These are phyloP conservation scores for Monascus ruber DNA, from an alignment of 2,329 filamentous ascomycete genomes.

Conservation along the genomic window DNA sequence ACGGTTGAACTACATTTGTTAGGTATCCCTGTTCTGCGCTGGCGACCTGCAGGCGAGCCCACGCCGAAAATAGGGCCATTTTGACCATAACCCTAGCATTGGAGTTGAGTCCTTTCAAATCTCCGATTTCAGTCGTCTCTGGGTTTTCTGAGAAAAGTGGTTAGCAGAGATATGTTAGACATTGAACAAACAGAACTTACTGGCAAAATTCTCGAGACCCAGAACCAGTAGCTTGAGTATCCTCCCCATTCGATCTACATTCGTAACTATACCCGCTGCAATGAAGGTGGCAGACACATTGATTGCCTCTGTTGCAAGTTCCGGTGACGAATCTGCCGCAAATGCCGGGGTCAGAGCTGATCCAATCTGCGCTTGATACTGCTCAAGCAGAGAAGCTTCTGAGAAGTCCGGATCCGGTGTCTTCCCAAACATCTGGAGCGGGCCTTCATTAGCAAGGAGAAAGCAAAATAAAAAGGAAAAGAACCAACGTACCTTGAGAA, in stretches of 20 bases:
- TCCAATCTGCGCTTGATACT: conserved; percentile 97
- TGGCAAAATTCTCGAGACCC: conserved; percentile 83
- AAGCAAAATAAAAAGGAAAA: conserved; percentile 1
- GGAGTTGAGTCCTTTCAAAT: conserved; percentile 81
- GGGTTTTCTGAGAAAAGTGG: conserved; percentile 41
- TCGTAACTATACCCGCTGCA: conserved; percentile 90
- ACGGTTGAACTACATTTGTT: conserved; percentile 74
- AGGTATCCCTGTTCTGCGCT: conserved; percentile 87
- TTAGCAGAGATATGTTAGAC: background rate
- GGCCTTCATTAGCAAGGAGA: background rate
- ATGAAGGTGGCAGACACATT: conserved; percentile 98
- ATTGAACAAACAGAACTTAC: conserved; percentile 23
- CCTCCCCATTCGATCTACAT: conserved; percentile 95
- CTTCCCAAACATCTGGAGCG: conserved; percentile 68
- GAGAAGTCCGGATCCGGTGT: conserved; percentile 93
- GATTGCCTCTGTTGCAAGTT: conserved; percentile 88
- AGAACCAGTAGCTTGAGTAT: conserved; percentile 89
- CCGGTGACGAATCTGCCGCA: conserved; percentile 87
- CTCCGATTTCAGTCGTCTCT: conserved; percentile 78
- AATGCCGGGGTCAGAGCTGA: conserved; percentile 94
- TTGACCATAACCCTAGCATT: conserved; percentile 98
- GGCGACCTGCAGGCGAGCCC: conserved; percentile 93
- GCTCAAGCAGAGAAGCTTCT: conserved; percentile 91
- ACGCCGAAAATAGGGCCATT: conserved; percentile 91
- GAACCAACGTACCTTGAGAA: conserved; percentile 51